Conservation (phyloP, 2,329 filamentous ascomycete genomes). For the Sporothrix schenckii region DNA sequence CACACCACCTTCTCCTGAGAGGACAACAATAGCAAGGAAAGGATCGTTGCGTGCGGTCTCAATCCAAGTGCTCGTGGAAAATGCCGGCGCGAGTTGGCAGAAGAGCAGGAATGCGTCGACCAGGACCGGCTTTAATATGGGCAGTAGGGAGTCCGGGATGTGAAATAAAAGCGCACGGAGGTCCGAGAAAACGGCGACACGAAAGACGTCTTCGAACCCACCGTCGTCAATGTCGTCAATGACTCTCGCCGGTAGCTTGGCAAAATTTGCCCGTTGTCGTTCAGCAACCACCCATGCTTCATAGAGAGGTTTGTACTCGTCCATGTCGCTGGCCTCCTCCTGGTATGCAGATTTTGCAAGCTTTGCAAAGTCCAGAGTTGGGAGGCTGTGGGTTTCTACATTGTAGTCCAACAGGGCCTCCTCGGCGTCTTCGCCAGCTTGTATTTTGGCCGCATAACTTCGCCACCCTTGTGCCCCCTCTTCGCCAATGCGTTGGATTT, state of each 20-base stretch:
- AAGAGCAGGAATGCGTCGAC: conserved; percentile 73
- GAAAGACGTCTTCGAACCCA: conserved; percentile 78
- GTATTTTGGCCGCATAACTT: conserved; percentile 46
- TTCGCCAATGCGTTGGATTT: conserved; percentile 78
- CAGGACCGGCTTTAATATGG: conserved; percentile 51
- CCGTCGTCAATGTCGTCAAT: conserved; percentile 74
- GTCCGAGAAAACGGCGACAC: conserved; percentile 79
- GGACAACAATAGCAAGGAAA: conserved; percentile 47
- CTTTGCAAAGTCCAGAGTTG: conserved; percentile 24
- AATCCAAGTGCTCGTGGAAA: conserved; percentile 38
- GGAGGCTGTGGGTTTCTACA: conserved; percentile 21
- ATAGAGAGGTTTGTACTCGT: conserved; percentile 42
- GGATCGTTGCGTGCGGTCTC: conserved; percentile 53
- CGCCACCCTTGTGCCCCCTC: conserved; percentile 70
- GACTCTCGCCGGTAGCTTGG: conserved; percentile 69
- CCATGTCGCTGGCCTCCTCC: conserved; percentile 25
- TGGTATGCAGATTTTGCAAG: conserved; percentile 36
- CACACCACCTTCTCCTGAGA: neutral
- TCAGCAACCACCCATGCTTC: conserved; percentile 61
- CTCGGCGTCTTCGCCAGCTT: conserved; percentile 39
- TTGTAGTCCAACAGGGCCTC: conserved; percentile 20
- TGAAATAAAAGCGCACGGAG: conserved; percentile 33
- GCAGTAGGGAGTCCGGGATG: conserved; percentile 48
- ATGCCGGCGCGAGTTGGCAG: conserved; percentile 62
- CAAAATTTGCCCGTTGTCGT: conserved; percentile 48